phyloP scores from a whole-genome alignment of 139 green algal species.

The Asterochloris sp. region DNA sequence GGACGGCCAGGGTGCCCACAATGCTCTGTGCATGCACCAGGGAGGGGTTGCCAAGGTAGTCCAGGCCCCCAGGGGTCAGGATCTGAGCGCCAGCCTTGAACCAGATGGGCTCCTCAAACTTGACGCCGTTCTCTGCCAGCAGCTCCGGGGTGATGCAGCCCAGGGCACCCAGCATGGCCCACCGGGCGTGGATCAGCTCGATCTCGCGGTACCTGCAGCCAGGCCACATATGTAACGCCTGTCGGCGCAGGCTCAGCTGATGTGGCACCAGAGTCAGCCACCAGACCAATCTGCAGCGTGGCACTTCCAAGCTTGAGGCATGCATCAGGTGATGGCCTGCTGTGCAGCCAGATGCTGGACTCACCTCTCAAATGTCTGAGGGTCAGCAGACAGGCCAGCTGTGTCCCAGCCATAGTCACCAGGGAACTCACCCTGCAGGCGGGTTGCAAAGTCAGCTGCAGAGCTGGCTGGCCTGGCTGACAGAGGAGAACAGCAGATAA shows the following conservation, averaged over 20 bases:
- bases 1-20: conserved; percentile 82
- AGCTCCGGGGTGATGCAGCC: conserved; percentile 54
- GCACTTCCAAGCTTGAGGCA: neutral
- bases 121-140: conserved; percentile 35
- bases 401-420: conserved; percentile 94
- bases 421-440: conserved; percentile 58
- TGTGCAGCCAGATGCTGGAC: conserved; percentile 31
- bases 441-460: neutral
- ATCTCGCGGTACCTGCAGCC: conserved; percentile 54
- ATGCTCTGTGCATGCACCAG: conserved; percentile 96
- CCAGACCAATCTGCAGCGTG: neutral
- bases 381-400: conserved; percentile 84
- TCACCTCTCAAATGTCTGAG: conserved; percentile 65
- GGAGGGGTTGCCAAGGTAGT: conserved; percentile 93
- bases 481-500: neutral
- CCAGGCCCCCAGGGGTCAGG: conserved; percentile 75
- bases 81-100: conserved; percentile 96
- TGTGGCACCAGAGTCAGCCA: neutral
- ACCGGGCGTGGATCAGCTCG: conserved; percentile 86
- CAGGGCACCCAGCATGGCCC: conserved; percentile 85
- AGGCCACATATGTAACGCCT: no score
- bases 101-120: conserved; percentile 83
- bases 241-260: neutral
- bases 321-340: neutral
- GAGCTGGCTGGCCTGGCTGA: neutral